A percentile compares a stretch with the other conserved stretches of the same genome.
These are phyloP conservation scores for Arxiozyma slooffiae DNA, from an alignment of 1,139 yeast genomes.

Conservation along the genomic window DNA sequence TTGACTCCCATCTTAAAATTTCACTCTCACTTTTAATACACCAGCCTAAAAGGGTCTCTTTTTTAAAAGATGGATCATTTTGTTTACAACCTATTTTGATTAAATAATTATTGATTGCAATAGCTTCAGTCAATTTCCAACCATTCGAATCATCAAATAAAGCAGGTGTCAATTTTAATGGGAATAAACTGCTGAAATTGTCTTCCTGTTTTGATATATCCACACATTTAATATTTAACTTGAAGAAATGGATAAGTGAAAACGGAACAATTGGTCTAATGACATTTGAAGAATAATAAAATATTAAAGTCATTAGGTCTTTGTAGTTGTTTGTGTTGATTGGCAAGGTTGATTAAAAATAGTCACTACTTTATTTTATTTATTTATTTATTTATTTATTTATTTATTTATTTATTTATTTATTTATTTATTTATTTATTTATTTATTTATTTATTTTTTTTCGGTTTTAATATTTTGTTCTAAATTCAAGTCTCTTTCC, in stretches of 20 bases:
- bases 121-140: conserved; percentile 57
- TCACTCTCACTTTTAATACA: conserved; percentile 46
- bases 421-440: too few species aligned
- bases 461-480: too few species aligned
- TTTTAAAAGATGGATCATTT: conserved; percentile 14
- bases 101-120: conserved; percentile 48
- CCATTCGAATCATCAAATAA: conserved; percentile 63
- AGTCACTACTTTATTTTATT: too few species aligned
- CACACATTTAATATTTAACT: conserved; percentile 53
- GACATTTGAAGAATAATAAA: conserved; percentile 38
- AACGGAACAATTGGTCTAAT: conserved; percentile 43
- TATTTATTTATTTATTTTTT: too few species aligned
- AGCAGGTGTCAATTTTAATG: conserved; percentile 59
- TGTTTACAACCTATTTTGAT: conserved; percentile 8
- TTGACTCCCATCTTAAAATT: conserved; percentile 68
- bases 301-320: conserved; percentile 38
- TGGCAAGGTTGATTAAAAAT: too few species aligned
- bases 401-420: too few species aligned
- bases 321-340: too few species aligned
- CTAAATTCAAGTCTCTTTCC: too few species aligned
- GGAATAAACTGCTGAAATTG: conserved; percentile 45
- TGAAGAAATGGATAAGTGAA: conserved; percentile 56
- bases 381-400: too few species aligned
- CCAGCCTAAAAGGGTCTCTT: conserved; percentile 42
- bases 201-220: conserved; percentile 36